Percentiles rank a stretch among this genome's conserved stretches.
phyloP scores from a whole-genome alignment of 2,329 filamentous ascomycete genomes.

The Colletotrichum phormii region DNA sequence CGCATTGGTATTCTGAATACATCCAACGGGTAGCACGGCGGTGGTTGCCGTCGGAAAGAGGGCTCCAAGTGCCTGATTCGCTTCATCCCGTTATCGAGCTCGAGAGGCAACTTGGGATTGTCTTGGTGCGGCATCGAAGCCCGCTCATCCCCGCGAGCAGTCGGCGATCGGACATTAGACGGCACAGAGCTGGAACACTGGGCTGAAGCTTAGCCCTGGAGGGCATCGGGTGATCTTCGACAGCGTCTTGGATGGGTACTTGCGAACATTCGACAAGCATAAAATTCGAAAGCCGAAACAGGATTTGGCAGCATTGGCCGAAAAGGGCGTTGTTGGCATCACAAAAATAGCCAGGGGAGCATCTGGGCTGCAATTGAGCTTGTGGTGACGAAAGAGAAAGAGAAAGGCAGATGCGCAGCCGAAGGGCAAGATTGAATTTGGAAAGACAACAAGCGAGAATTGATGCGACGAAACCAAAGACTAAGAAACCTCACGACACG shows the following conservation, averaged over 20 bases:
- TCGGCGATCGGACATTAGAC: constrained; percentile 32
- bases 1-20: neutral
- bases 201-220: constrained; percentile 19
- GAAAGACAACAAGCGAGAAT: neutral
- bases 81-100: constrained; percentile 16
- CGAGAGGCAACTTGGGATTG: constrained; percentile 15
- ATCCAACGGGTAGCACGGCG: neutral
- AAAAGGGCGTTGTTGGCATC: neutral
- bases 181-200: constrained; percentile 34
- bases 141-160: constrained; percentile 10
- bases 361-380: neutral
- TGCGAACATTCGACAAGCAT: neutral
- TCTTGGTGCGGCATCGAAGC: constrained; percentile 12
- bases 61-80: neutral
- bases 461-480: neutral
- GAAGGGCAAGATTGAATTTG: neutral
- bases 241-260: neutral
- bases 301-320: neutral
- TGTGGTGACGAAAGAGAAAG: neutral
- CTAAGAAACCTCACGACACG: neutral
- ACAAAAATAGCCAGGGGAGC: neutral
- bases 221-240: constrained; percentile 3
- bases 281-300: neutral
- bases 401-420: neutral
- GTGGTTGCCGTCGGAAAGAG: neutral